Conservation (phyloP, 202 grass and related monocot species). For the Carex arenaria region DNA sequence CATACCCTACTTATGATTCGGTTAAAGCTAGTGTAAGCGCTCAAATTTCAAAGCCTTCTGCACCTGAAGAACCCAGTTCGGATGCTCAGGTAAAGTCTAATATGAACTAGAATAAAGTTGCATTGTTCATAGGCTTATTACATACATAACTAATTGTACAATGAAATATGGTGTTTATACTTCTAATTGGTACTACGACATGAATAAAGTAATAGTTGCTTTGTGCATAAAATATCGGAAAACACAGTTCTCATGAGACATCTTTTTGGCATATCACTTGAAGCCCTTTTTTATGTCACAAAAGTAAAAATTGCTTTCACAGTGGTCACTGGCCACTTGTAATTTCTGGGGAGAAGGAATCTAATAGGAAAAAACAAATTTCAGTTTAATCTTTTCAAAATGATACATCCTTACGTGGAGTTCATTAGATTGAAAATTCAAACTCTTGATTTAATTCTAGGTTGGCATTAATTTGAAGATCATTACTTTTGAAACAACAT, state of each 20-base stretch:
- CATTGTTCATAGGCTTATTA: neutral
- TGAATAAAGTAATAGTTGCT: too few species aligned
- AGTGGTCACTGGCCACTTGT: too few species aligned
- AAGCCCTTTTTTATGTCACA: too few species aligned
- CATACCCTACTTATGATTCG: neutral
- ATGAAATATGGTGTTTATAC: neutral
- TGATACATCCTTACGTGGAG: neutral
- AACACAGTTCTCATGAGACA: too few species aligned
- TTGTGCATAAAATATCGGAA: too few species aligned
- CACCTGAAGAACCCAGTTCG: neutral
- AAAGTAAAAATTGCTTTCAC: too few species aligned
- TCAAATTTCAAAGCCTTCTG: neutral
- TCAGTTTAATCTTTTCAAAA: neutral
- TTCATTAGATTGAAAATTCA: neutral
- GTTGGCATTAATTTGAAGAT: neutral
- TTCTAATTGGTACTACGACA: too few species aligned
- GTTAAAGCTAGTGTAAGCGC: neutral
- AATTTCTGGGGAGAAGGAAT: too few species aligned
- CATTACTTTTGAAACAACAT: neutral
- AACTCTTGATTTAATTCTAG: neutral
- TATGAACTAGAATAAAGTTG: neutral
- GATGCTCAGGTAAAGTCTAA: conserved; percentile 6
- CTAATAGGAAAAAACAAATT: neutral
- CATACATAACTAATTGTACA: neutral
- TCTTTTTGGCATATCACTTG: too few species aligned